phyloP scores from a whole-genome alignment of 129 eudicot species.

The Heracleum sosnowskyi region DNA sequence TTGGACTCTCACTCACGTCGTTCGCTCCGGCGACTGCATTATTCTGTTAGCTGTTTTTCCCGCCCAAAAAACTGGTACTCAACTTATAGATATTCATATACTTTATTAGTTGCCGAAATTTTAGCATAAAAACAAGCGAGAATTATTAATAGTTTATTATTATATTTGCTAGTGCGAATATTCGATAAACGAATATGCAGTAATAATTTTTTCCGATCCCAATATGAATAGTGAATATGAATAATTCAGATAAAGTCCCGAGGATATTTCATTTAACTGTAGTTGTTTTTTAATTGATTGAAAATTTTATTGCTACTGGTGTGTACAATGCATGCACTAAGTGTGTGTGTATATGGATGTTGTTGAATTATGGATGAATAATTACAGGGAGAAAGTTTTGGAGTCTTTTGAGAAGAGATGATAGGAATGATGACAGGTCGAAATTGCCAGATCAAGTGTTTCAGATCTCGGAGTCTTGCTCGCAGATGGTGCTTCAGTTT shows the following conservation, averaged over 20 bases:
- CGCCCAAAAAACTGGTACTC: constrained; percentile 30
- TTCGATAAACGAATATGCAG: too few species aligned
- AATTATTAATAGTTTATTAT: too few species aligned
- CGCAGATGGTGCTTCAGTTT: constrained; percentile 86
- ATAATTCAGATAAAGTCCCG: too few species aligned
- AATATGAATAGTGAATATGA: too few species aligned
- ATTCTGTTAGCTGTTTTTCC: constrained; percentile 60
- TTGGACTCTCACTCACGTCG: constrained; percentile 82
- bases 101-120: not conserved
- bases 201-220: too few species aligned
- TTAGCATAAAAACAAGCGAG: not conserved
- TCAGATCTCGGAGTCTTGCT: constrained; percentile 80
- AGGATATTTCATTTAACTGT: too few species aligned
- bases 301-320: not conserved
- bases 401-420: constrained; percentile 58
- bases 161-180: too few species aligned
- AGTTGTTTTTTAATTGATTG: too few species aligned
- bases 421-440: constrained; percentile 30
- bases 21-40: constrained; percentile 63
- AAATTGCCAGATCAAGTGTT: constrained; percentile 51
- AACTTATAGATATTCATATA: not conserved
- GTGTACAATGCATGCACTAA: not conserved
- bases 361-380: not conserved
- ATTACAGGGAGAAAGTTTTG: constrained; percentile 38
- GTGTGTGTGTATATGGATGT: not conserved